A percentile compares a stretch with the other conserved stretches of the same genome.
These are phyloP conservation scores for Zea mays DNA, from an alignment of 176 grass and related monocot species.

Conservation along the genomic window DNA sequence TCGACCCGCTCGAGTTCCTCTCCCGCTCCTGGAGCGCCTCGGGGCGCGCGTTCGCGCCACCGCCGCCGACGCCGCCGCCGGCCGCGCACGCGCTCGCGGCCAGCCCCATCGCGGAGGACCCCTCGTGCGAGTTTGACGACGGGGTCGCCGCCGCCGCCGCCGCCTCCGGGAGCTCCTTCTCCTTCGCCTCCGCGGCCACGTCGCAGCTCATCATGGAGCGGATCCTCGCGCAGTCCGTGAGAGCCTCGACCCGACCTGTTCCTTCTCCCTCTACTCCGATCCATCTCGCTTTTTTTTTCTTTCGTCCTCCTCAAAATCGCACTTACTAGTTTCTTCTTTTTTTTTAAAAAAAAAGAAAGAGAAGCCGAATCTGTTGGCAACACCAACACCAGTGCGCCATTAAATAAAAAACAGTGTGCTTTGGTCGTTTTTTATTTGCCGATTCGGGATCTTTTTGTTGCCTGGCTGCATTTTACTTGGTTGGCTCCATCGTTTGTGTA, in stretches of 20 bases:
- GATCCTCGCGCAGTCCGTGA: conserved; percentile 92
- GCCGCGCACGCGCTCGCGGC: neutral
- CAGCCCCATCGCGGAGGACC: conserved; percentile 69
- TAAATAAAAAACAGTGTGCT: neutral
- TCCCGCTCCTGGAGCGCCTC: too few species aligned
- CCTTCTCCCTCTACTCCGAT: neutral
- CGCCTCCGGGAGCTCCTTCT: conserved; percentile 76
- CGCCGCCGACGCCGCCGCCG: too few species aligned
- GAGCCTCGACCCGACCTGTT: neutral
- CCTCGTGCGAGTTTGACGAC: conserved; percentile 67
- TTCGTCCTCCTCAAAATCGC: neutral
- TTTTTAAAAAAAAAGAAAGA: too few species aligned
- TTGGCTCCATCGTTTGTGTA: neutral
- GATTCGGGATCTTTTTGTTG: neutral
- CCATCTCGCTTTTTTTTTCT: too few species aligned
- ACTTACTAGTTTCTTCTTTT: neutral
- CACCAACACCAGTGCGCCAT: neutral
- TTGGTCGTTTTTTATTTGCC: conserved; percentile 47
- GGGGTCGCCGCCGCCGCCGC: neutral
- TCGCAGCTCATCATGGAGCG: conserved; percentile 99
- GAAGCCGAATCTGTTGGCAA: neutral
- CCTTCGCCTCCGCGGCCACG: conserved; percentile 89
- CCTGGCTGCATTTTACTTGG: conserved; percentile 7
- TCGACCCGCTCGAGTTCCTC: too few species aligned
- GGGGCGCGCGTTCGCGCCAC: too few species aligned